Evolutionary conservation across 208 protist genomes (phyloP).

Genomic region (Acanthamoeba castellanii): DNA sequence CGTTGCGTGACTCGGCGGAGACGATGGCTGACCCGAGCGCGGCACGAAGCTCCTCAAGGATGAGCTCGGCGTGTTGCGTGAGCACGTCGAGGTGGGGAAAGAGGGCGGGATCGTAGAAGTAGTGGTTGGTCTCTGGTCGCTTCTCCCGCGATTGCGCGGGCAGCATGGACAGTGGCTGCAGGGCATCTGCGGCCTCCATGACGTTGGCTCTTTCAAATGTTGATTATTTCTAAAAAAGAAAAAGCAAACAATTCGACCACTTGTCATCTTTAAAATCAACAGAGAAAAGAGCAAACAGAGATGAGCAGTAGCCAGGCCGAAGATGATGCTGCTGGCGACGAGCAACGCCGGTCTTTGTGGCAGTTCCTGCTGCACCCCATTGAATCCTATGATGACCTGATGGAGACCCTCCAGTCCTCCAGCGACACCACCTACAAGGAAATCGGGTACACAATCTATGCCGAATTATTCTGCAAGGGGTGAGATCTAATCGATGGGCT

Average conservation of each 20-base stretch:
- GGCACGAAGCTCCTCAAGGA: conserved; percentile 6
- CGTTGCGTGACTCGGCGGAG: neutral
- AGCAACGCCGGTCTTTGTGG: neutral
- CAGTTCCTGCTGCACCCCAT: conserved; percentile 32
- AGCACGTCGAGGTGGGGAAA: conserved; percentile 67
- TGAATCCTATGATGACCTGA: neutral
- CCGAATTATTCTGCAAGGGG: too few species aligned
- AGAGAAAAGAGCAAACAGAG: too few species aligned
- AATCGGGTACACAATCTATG: neutral
- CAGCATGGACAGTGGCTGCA: neutral
- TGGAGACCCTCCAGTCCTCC: conserved; percentile 18
- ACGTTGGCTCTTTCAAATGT: neutral
- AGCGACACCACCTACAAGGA: conserved; percentile 14
- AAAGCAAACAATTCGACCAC: too few species aligned
- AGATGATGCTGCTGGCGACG: neutral
- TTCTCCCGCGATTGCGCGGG: neutral
- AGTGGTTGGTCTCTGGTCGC: conserved; percentile 56
- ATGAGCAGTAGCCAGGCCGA: neutral
- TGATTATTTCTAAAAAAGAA: neutral
- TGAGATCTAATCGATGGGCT: neutral
- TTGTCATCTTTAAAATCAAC: too few species aligned
- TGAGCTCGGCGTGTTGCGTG: neutral
- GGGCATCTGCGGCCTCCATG: conserved; percentile 2
- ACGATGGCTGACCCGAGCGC: neutral
- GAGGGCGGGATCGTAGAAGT: conserved; percentile 70